Percentiles rank a stretch among this genome's conserved stretches.
Evolutionary conservation across 73 alveolate genomes (phyloP).

Genomic region (Paramecium sonneborni): DNA sequence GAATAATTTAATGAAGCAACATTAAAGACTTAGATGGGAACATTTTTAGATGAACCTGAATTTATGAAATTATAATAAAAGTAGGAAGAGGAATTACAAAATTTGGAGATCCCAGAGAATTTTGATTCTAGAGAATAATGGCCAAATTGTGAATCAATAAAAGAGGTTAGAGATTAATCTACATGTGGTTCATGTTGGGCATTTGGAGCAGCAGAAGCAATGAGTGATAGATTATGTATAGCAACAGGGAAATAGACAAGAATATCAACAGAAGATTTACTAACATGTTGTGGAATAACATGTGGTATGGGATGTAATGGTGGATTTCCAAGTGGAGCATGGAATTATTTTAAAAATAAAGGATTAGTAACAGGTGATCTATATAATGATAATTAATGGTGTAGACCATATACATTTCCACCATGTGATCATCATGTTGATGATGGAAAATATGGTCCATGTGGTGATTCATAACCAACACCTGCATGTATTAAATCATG

Average conservation of each 20-base stretch:
- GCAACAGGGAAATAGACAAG: conserved; percentile 63
- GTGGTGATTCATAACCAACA: conserved; percentile 56
- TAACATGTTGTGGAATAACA: conserved; percentile 49
- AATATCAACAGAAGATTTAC: conserved; percentile 50
- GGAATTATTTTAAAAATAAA: conserved; percentile 75
- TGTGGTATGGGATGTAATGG: conserved; percentile 93
- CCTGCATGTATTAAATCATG: conserved; percentile 80
- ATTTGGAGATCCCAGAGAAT: conserved; percentile 38
- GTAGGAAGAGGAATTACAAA: neutral
- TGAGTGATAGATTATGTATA: conserved; percentile 96
- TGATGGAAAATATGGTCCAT: conserved; percentile 49
- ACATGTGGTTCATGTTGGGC: conserved; percentile 99
- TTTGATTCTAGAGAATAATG: conserved; percentile 58
- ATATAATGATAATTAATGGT: conserved; percentile 70
- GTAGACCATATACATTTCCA: conserved; percentile 74
- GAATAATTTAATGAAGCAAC: neutral
- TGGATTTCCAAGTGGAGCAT: conserved; percentile 84
- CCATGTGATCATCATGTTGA: conserved; percentile 75
- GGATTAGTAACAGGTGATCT: conserved; percentile 80
- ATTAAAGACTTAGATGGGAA: conserved; percentile 48
- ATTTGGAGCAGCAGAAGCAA: conserved; percentile 93
- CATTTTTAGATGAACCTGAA: conserved; percentile 33
- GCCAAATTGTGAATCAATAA: conserved; percentile 55
- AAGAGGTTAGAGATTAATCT: conserved; percentile 65
- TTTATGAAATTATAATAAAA: conserved; percentile 27